Evolutionary conservation across 371 early-diverging fungal species (phyloP).

Genomic region (Chytridium lagenaria): DNA sequence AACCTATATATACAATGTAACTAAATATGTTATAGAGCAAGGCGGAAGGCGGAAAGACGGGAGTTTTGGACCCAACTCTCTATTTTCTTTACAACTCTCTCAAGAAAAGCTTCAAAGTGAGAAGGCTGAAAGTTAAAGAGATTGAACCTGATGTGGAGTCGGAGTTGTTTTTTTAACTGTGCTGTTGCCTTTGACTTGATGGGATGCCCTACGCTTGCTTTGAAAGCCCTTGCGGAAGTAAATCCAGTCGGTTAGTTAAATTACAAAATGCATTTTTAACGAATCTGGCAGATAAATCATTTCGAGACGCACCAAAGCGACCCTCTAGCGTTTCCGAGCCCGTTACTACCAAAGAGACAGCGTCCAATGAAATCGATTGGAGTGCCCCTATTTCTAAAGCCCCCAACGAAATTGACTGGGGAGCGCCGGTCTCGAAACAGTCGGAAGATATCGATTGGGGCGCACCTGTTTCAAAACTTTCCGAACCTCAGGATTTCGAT

Average conservation of each 20-base stretch:
- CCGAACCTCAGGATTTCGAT: conserved; percentile 36
- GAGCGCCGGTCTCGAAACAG: conserved; percentile 36
- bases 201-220: conserved; percentile 76
- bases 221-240: conserved; percentile 60
- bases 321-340: too few species aligned
- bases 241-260: too few species aligned
- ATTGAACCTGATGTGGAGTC: conserved; percentile 54
- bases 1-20: conserved; percentile 5
- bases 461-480: not conserved
- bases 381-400: conserved; percentile 27
- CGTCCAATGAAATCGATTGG: conserved; percentile 25
- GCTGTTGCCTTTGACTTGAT: conserved; percentile 73
- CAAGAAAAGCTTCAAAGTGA: conserved; percentile 51
- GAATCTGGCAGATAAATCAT: conserved; percentile 9
- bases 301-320: not conserved
- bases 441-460: conserved; percentile 12
- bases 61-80: conserved; percentile 71
- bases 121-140: conserved; percentile 36
- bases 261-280: not conserved
- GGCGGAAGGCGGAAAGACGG: conserved; percentile 14
- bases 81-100: conserved; percentile 78
- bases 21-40: not conserved
- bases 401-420: conserved; percentile 44
- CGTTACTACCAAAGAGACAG: too few species aligned
- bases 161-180: conserved; percentile 63